Base-by-base conservation (phyloP, 805 yeast species). In the Millerozyma miso region DNA sequence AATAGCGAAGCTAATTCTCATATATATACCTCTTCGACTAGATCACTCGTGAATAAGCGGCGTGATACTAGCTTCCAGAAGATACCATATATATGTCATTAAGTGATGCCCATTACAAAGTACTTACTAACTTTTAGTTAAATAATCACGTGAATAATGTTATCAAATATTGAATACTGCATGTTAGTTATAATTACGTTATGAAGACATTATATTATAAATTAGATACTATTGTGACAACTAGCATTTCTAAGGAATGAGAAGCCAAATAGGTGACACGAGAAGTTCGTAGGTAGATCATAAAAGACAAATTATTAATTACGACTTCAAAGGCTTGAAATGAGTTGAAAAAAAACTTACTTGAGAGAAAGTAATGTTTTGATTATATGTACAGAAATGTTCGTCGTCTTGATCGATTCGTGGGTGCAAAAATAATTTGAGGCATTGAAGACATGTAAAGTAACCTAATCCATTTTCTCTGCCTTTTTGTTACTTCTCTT, bases 21-120 rank as follows among this genome's bases (percentile, higher is more conserved):
- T 39, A 35, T 44, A 44, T 35, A 44, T 44, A 40, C 19, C 19
- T 6, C 15, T 17, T 23, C 8, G 17, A 10, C 6, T 23, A 6
- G 29, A 23, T 23, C 10, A 10, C 6, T 23, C 10, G 10, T 23
- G 10, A 23, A 23, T 23, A 6, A 23, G 10, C 29, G n/a, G n/a
- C n/a, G n/a, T n/a, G n/a, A n/a, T n/a, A 7, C 29, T 23, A 7
- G 10, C 29, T 23, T 23, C 29, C 29, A 23, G 29, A 23, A 23
- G 6, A 23, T 23, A 23, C 29, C 10, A 23, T 23, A 23, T 23
- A 23, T 23, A 10, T 10, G 6, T 7, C 10, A 23, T 23, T 7
- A 23, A 23, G 6, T 23, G 29, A 6, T 23, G 29, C 29, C 10
- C 29, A 23, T 23, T 23, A 23, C 29, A 23, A 10, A 23, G 10